Percentiles rank a stretch among this genome's conserved stretches.
Conservation (phyloP, 805 yeast species). For the Saccharomyces mikatae region DNA sequence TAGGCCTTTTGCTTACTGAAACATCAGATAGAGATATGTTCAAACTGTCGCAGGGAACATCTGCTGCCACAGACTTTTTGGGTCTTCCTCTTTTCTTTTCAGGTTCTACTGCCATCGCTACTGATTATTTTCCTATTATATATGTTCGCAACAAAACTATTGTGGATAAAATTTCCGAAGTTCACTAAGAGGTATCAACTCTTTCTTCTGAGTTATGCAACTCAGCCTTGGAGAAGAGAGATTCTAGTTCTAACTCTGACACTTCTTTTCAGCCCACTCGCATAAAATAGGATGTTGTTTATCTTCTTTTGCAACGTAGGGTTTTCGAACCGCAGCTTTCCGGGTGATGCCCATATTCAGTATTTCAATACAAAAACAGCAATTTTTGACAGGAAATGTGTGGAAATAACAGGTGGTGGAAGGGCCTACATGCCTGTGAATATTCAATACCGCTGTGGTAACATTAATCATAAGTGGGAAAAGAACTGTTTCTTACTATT, state of each 20-base stretch:
- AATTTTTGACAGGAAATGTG: neutral
- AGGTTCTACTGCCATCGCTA: neutral
- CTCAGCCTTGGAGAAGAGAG: neutral
- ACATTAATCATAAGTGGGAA: no score
- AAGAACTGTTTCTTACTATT: no score
- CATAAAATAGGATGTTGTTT: neutral
- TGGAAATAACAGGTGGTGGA: neutral
- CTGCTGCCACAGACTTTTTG: slow-evolving; percentile 6
- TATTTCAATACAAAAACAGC: neutral
- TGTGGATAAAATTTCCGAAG: neutral
- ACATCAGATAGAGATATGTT: slow-evolving; percentile 4
- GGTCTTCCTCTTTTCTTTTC: slow-evolving; percentile 17
- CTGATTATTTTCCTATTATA: neutral
- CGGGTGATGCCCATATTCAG: neutral
- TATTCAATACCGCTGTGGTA: neutral
- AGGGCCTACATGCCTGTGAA: neutral
- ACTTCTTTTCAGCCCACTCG: neutral
- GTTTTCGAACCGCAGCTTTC: neutral
- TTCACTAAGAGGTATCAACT: neutral
- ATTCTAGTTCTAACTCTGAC: neutral
- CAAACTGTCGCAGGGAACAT: neutral
- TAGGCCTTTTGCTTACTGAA: slow-evolving; percentile 8
- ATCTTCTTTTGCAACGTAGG: neutral
- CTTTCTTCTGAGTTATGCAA: neutral
- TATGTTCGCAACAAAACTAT: neutral